These are phyloP conservation scores for Aspergillus niger DNA, from an alignment of 2,329 filamentous ascomycete genomes.

Conservation along the genomic window DNA sequence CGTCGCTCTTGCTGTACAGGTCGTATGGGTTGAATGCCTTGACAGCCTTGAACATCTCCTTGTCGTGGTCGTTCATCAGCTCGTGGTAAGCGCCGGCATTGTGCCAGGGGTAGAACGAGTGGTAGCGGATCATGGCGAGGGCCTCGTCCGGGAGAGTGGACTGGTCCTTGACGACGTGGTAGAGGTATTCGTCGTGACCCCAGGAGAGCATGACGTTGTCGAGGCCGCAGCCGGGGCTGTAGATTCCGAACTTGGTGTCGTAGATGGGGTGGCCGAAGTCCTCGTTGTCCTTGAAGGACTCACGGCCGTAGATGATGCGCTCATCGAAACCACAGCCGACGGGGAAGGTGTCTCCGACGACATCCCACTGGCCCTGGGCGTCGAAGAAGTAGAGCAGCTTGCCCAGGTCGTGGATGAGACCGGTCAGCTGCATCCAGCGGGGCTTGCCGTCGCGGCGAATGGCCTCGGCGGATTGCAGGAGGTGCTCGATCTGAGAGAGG, in stretches of 20 bases:
- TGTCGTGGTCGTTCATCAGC: constrained; percentile 81
- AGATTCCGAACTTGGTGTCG: constrained; percentile 76
- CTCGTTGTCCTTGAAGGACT: constrained; percentile 72
- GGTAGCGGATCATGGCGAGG: constrained; percentile 89
- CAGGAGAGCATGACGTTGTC: constrained; percentile 88
- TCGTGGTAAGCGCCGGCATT: constrained; percentile 74
- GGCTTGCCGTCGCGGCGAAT: constrained; percentile 71
- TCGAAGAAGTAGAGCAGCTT: constrained; percentile 59
- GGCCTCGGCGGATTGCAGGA: constrained; percentile 85
- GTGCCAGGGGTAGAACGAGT: constrained; percentile 94
- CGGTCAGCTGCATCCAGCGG: constrained; percentile 52
- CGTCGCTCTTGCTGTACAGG: constrained; percentile 88
- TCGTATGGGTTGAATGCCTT: constrained; percentile 90
- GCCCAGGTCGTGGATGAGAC: constrained; percentile 51
- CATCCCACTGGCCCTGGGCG: constrained; percentile 88
- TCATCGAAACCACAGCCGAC: constrained; percentile 58
- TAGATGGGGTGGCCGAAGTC: constrained; percentile 73
- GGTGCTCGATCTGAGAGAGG: constrained; percentile 84
- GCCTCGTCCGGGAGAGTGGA: constrained; percentile 76
- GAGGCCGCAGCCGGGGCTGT: constrained; percentile 74
- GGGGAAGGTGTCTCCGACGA: constrained; percentile 67
- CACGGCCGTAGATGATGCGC: constrained; percentile 77
- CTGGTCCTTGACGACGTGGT: constrained; percentile 83
- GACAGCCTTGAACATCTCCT: constrained; percentile 77
- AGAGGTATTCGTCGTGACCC: constrained; percentile 63